Evolutionary conservation across 371 early-diverging fungal species (phyloP).

Genomic region (Capillidium heterosporum): DNA sequence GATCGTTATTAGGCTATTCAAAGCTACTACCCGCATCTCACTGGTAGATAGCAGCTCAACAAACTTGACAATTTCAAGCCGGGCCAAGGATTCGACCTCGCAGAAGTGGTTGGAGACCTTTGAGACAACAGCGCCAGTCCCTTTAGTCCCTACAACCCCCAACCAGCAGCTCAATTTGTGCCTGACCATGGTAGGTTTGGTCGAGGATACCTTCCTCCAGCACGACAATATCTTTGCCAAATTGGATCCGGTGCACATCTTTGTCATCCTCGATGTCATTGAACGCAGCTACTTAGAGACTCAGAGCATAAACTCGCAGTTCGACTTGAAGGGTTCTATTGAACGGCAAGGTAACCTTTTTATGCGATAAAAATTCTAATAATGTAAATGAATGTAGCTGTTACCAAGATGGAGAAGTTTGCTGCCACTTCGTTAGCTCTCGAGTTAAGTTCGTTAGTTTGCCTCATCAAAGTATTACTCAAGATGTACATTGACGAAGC

Average conservation of each 20-base stretch:
- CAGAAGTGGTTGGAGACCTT: background rate
- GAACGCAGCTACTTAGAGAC: slow-evolving; percentile 72
- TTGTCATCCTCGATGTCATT: slow-evolving; percentile 54
- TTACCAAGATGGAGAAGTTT: slow-evolving; percentile 2
- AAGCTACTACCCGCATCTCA: slow-evolving; percentile 8
- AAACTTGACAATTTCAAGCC: background rate
- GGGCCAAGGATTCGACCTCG: background rate
- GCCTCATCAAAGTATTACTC: slow-evolving; percentile 1
- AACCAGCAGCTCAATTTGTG: slow-evolving; percentile 19
- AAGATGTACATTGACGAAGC: slow-evolving; percentile 3
- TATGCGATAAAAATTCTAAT: background rate
- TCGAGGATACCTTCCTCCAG: slow-evolving; percentile 39
- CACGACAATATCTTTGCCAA: slow-evolving; percentile 37
- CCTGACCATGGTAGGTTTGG: slow-evolving; percentile 51
- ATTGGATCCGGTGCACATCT: slow-evolving; percentile 33
- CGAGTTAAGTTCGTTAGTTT: background rate
- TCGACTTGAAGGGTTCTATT: slow-evolving; percentile 8
- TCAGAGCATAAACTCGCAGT: slow-evolving; percentile 55
- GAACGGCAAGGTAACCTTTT: slow-evolving; percentile 1
- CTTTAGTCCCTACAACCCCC: background rate
- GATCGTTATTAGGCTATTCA: slow-evolving; percentile 45
- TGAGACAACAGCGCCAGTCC: background rate
- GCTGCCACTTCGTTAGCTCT: slow-evolving; percentile 2
- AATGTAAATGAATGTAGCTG: background rate
- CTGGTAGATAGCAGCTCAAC: background rate